Base-by-base conservation (phyloP, 2,329 filamentous ascomycete genomes). In the Akanthomyces dipterigenus region DNA sequence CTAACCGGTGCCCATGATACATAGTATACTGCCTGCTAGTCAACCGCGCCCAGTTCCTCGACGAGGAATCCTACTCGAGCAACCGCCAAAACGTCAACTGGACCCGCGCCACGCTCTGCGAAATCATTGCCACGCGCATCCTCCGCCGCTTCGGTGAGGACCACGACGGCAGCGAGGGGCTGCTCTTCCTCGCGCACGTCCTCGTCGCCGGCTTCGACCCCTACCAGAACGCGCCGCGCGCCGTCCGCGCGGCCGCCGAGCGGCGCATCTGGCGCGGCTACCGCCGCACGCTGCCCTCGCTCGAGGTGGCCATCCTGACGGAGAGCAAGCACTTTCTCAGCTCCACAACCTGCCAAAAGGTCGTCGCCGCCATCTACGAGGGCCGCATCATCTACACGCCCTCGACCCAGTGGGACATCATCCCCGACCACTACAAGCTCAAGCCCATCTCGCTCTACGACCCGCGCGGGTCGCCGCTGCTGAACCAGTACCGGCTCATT, bases 401-500 rank as follows among this genome's bases (percentile, higher is more conserved):
- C 0, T 90, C 87, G 0, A 86, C 87, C 0, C 92, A 91, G 70
- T 85, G 93, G 71, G 89, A 95, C 72, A 88, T 96, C 62, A 85
- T 96, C 53, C 90, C 91, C 1, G 91, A 95, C 71, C 86, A 89
- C 67, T 96, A 95, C 78, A 95, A 95, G 75, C 83, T 88, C 68
- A 89, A 89, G 66, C 89, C 89, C 2, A 93, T 95, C 60, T 87
- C 88, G 8, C 77, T 95, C 0, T 95, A 95, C 71, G 87, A 93
- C 68, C 91, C 90, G 1, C 79, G 88, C 18, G 84, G 87, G 65
- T 89, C 88, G 5, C 89, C 89, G 1, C 70, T 93, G 28, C 80
- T 96, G 24, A 93, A 96, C 68, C 91, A 96, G 70, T 95, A 95
- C 69, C 88, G 91, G 1, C 81, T 96, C 8, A 88, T 92, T 65